These are phyloP conservation scores for Barnettozyma pratensis DNA, from an alignment of 805 yeast species.

Conservation along the genomic window DNA sequence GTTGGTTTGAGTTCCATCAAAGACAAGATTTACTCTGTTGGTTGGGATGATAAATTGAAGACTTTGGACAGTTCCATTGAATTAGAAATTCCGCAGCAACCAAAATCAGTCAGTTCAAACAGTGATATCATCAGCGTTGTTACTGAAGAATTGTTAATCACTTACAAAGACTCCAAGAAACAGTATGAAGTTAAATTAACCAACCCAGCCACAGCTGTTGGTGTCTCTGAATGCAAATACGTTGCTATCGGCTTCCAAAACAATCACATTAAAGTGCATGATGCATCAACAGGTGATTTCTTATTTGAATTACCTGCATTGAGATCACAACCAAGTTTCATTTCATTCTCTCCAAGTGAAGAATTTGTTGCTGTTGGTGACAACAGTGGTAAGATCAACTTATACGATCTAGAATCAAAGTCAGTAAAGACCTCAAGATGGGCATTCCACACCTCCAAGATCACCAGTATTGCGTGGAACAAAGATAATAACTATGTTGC, in stretches of 20 bases:
- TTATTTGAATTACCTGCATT: constrained; percentile 35
- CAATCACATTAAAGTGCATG: constrained; percentile 37
- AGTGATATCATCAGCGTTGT: constrained; percentile 34
- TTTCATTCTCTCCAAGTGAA: constrained; percentile 68
- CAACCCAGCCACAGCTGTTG: constrained; percentile 42
- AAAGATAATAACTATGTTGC: constrained; percentile 65
- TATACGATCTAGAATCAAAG: constrained; percentile 52
- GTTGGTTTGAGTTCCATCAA: constrained; percentile 40
- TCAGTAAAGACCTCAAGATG: constrained; percentile 77
- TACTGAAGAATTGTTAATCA: constrained; percentile 31
- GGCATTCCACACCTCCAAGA: constrained; percentile 89
- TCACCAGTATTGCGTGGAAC: constrained; percentile 77
- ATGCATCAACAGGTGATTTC: constrained; percentile 21
- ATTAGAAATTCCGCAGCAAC: constrained; percentile 42
- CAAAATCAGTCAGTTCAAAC: constrained; percentile 38
- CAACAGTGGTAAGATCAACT: constrained; percentile 75
- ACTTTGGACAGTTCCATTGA: constrained; percentile 27
- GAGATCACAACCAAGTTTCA: constrained; percentile 57
- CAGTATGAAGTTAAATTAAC: constrained; percentile 27
- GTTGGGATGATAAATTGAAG: constrained; percentile 85
- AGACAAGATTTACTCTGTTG: constrained; percentile 45
- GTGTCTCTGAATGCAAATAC: constrained; percentile 31
- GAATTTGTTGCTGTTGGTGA: constrained; percentile 80
- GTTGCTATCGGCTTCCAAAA: constrained; percentile 46
- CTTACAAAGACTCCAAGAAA: constrained; percentile 29